Conservation (phyloP, 2,329 filamentous ascomycete species). For the Dactylellina haptotyla region DNA sequence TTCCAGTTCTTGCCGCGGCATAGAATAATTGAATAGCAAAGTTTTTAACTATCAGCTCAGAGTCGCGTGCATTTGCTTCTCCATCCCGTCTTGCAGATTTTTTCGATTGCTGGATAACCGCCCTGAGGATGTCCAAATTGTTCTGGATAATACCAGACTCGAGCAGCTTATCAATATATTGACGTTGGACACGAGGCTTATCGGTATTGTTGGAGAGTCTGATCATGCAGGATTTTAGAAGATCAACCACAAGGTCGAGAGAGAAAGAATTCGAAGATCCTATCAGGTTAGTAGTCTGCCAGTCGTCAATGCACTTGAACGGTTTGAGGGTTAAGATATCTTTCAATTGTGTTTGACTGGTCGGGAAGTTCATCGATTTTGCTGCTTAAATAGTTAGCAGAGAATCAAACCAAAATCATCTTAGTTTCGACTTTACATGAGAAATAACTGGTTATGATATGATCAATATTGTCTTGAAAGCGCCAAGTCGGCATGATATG, state of each 20-base stretch:
- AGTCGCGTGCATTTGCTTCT: neutral
- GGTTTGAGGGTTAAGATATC: too few relatives aligned
- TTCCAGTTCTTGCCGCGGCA: slow-evolving; percentile 18
- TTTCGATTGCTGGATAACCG: neutral
- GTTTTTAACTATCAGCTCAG: neutral
- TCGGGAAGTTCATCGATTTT: too few relatives aligned
- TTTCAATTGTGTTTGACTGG: too few relatives aligned
- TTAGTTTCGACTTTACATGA: too few relatives aligned
- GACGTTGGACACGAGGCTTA: neutral
- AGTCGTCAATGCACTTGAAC: neutral
- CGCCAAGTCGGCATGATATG: too few relatives aligned
- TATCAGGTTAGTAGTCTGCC: neutral
- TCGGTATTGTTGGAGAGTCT: slow-evolving; percentile 26
- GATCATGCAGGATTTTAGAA: slow-evolving; percentile 32
- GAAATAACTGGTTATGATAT: too few relatives aligned
- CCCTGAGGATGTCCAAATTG: neutral
- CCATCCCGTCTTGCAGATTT: neutral
- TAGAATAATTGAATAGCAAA: slow-evolving; percentile 16
- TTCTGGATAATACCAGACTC: slow-evolving; percentile 1
- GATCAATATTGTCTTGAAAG: too few relatives aligned
- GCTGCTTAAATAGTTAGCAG: too few relatives aligned
- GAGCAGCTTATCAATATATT: slow-evolving; percentile 11
- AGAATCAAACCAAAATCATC: too few relatives aligned
- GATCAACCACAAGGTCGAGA: neutral
- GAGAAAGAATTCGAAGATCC: neutral